Conservation (phyloP, 805 yeast species). For the Candida golubevii region DNA sequence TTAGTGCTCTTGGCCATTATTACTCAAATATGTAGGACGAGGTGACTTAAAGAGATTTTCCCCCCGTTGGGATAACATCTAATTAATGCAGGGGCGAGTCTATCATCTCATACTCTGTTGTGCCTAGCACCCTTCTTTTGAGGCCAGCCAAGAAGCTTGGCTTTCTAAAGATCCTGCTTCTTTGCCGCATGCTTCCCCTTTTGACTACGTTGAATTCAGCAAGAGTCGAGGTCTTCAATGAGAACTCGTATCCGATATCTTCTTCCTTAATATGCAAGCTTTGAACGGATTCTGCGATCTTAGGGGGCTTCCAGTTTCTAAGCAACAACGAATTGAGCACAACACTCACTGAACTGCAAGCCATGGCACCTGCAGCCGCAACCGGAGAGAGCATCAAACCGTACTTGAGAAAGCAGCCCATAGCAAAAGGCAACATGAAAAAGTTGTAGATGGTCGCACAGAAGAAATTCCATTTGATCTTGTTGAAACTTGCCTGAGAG, state of each 20-base stretch:
- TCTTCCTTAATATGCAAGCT: conserved; percentile 6
- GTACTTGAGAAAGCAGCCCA: conserved; percentile 82
- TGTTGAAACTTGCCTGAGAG: conserved; percentile 61
- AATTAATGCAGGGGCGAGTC: conserved; percentile 4
- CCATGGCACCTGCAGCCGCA: conserved; percentile 91
- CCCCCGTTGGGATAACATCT: too few species aligned
- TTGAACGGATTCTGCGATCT: conserved; percentile 3
- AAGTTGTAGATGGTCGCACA: conserved; percentile 86
- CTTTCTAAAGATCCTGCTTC: conserved; percentile 1
- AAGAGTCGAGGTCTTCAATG: conserved; percentile 11
- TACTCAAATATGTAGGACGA: too few species aligned
- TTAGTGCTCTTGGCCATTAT: too few species aligned
- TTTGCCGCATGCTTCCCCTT: conserved; percentile 2
- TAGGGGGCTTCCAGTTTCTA: conserved; percentile 55
- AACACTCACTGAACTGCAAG: conserved; percentile 85
- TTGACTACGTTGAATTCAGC: conserved; percentile 13
- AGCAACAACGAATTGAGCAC: conserved; percentile 73
- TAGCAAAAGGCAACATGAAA: conserved; percentile 87
- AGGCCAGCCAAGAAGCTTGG: not conserved
- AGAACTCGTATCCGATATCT: conserved; percentile 10
- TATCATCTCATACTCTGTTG: conserved; percentile 7
- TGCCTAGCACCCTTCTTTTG: conserved; percentile 1
- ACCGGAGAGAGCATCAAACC: conserved; percentile 78
- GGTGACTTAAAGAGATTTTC: too few species aligned
- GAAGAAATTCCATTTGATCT: conserved; percentile 75